Conservation (phyloP, 179 eudicot genomes). For the Beta lomatogona region DNA sequence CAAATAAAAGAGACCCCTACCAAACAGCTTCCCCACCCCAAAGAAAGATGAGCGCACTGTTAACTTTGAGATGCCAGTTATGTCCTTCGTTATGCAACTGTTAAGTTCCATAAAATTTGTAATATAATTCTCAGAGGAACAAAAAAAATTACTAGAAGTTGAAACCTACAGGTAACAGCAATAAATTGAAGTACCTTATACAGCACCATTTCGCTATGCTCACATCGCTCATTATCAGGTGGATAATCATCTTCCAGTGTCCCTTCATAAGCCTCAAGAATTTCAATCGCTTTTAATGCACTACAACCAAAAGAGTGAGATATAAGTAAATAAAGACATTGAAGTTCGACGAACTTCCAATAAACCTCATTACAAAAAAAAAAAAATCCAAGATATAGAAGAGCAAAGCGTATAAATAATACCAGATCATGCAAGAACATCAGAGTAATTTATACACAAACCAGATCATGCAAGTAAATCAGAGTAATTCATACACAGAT, state of each 20-base stretch:
- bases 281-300: constrained; percentile 92
- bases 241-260: constrained; percentile 97
- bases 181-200: constrained; percentile 64
- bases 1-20: not conserved
- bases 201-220: constrained; percentile 96
- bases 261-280: constrained; percentile 99
- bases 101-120: not conserved
- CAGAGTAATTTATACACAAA: not conserved
- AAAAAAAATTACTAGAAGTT: not conserved
- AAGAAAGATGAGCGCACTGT: not conserved
- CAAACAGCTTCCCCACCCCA: not conserved
- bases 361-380: not conserved
- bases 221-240: constrained; percentile 91
- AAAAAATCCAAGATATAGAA: not conserved
- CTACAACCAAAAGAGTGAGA: constrained; percentile 33
- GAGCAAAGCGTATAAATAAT: not conserved
- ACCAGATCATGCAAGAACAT: not conserved
- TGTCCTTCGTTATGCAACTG: not conserved
- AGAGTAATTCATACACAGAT: not conserved
- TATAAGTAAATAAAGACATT: not conserved
- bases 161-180: not conserved
- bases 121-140: no score
- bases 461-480: not conserved
- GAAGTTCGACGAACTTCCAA: not conserved
- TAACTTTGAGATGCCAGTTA: not conserved